phyloP scores from a whole-genome alignment of 768 basidiomycete species.

The Steccherinum ochraceum region DNA sequence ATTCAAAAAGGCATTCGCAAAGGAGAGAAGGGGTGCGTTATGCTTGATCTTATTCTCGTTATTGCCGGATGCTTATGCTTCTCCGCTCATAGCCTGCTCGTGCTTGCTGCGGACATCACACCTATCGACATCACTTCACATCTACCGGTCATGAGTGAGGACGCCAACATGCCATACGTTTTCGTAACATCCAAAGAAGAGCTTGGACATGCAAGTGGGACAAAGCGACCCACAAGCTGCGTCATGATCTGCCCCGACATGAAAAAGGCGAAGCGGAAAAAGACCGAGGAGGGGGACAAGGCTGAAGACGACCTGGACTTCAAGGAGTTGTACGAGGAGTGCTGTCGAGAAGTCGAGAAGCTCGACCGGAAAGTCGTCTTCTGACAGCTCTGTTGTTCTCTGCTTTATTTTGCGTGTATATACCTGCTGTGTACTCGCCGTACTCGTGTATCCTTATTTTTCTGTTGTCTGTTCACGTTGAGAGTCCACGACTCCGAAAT shows the following conservation, averaged over 20 bases:
- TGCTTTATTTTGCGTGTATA: slow-evolving; percentile 6
- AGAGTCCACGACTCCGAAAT: neutral
- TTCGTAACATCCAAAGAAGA: slow-evolving; percentile 93
- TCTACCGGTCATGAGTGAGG: slow-evolving; percentile 90
- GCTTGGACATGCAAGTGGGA: slow-evolving; percentile 90
- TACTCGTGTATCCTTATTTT: slow-evolving; percentile 4
- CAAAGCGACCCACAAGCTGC: slow-evolving; percentile 97
- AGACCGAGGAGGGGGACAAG: slow-evolving; percentile 32
- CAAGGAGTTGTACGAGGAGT: slow-evolving; percentile 80
- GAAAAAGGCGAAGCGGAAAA: slow-evolving; percentile 61
- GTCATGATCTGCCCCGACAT: slow-evolving; percentile 88
- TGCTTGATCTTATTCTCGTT: neutral
- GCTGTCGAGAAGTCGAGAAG: slow-evolving; percentile 77
- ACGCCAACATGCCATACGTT: slow-evolving; percentile 85
- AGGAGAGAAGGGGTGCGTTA: slow-evolving; percentile 89
- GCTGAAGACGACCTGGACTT: slow-evolving; percentile 74
- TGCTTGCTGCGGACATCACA: slow-evolving; percentile 95
- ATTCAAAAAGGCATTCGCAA: slow-evolving; percentile 97
- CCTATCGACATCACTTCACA: slow-evolving; percentile 99
- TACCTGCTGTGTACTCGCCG: slow-evolving; percentile 9
- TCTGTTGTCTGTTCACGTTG: slow-evolving; percentile 1
- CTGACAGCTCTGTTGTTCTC: slow-evolving; percentile 26
- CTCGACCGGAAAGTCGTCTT: slow-evolving; percentile 68
- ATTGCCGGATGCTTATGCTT: slow-evolving; percentile 1
- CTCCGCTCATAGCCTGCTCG: slow-evolving; percentile 54